phyloP scores from a whole-genome alignment of 768 basidiomycete genomes.

The Panaeolus papilionaceus region DNA sequence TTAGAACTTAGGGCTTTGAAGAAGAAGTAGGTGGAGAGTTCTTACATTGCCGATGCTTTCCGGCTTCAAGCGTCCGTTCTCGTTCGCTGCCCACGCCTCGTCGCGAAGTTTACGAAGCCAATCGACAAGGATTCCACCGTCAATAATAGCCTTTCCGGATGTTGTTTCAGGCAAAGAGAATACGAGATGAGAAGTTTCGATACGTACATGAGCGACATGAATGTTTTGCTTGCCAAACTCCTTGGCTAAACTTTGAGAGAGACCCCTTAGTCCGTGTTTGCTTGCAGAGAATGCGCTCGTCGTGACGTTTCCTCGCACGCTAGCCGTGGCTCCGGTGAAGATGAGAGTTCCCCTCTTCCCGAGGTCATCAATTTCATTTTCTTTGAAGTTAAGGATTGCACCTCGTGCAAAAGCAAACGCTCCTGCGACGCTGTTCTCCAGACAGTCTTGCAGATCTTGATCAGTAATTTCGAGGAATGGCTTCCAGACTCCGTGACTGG shows the following conservation, averaged over 20 bases:
- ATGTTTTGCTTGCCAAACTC: constrained; percentile 80
- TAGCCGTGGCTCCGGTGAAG: constrained; percentile 78
- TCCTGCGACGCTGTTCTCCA: constrained; percentile 60
- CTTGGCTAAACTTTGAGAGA: constrained; percentile 76
- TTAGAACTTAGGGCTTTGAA: background rate
- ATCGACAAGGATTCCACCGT: constrained; percentile 57
- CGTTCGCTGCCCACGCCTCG: constrained; percentile 49
- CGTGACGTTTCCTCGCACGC: constrained; percentile 61
- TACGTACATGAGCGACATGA: constrained; percentile 75
- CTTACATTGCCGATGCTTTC: constrained; percentile 74
- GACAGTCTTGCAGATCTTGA: constrained; percentile 55
- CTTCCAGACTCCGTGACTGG: constrained; percentile 63
- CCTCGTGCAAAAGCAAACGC: constrained; percentile 71
- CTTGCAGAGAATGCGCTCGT: constrained; percentile 71
- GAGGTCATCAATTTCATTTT: constrained; percentile 53
- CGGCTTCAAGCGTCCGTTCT: constrained; percentile 58
- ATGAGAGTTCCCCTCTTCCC: constrained; percentile 69
- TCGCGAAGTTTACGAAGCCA: constrained; percentile 32
- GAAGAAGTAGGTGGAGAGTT: background rate
- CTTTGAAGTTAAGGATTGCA: constrained; percentile 63
- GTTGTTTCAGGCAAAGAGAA: background rate
- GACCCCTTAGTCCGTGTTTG: constrained; percentile 65
- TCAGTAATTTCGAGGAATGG: constrained; percentile 69
- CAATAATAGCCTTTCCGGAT: constrained; percentile 62
- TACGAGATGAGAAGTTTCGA: constrained; percentile 5